These are phyloP conservation scores for Coelastrella sp. DNA, from an alignment of 139 green algal species.

Conservation along the genomic window DNA sequence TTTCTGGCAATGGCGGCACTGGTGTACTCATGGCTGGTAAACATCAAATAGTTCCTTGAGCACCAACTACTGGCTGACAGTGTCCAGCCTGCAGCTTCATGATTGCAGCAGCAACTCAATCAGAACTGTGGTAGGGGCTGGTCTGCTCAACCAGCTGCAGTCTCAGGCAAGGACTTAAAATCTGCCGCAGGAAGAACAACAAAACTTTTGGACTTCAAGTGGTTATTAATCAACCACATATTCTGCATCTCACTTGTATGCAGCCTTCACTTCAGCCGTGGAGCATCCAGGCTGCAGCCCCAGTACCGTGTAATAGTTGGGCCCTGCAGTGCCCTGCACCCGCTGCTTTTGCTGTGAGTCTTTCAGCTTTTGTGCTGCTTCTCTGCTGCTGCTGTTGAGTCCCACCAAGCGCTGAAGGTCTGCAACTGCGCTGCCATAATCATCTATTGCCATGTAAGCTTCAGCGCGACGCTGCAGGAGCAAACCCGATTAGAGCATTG, in stretches of 20 bases:
- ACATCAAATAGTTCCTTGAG: no score
- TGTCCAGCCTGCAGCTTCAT: no score
- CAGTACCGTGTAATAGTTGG: slow-evolving; percentile 68
- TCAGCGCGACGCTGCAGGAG: slow-evolving; percentile 66
- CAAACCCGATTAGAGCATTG: not conserved
- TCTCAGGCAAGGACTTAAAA: no score
- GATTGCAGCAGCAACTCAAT: no score
- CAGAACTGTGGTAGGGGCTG: no score
- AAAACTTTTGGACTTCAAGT: no score
- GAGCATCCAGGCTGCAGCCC: slow-evolving; percentile 48
- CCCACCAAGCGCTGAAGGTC: slow-evolving; percentile 57
- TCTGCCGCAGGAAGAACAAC: no score
- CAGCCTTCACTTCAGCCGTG: slow-evolving; percentile 54
- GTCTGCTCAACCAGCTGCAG: no score
- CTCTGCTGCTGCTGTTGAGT: slow-evolving; percentile 39
- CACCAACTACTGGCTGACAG: no score
- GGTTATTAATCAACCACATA: no score
- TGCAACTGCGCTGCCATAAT: slow-evolving; percentile 53
- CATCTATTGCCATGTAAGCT: slow-evolving; percentile 61
- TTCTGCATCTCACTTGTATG: slow-evolving; percentile 52
- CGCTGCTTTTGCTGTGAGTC: slow-evolving; percentile 25
- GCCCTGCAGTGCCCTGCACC: not conserved
- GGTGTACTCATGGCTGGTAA: no score
- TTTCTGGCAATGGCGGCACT: no score
- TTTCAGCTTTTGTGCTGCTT: not conserved